A percentile compares a stretch with the other conserved stretches of the same genome.
Evolutionary conservation across 2,329 filamentous ascomycete genomes (phyloP).

Genomic region (Diplodia seriata): DNA sequence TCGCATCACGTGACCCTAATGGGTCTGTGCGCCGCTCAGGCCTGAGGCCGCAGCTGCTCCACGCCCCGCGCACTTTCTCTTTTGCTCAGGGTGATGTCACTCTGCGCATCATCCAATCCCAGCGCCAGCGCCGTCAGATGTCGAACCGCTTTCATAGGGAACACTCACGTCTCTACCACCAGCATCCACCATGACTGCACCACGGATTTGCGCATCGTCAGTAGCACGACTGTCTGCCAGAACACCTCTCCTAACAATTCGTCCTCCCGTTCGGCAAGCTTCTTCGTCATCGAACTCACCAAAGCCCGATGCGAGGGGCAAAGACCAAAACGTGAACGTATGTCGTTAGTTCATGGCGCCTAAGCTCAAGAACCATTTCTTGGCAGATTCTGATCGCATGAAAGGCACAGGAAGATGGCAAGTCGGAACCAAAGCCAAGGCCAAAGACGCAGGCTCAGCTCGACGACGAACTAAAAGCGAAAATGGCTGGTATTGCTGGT

Average conservation of each 20-base stretch:
- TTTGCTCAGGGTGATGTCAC: constrained; percentile 16
- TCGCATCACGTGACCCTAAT: constrained; percentile 1
- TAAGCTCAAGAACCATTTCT: background rate
- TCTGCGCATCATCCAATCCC: background rate
- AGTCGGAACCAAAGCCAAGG: constrained; percentile 9
- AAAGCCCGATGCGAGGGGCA: background rate
- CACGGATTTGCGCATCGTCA: background rate
- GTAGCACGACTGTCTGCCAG: background rate
- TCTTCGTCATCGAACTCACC: constrained; percentile 2
- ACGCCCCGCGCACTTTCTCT: background rate
- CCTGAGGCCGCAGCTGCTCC: background rate
- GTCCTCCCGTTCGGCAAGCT: background rate
- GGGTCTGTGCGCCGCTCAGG: background rate
- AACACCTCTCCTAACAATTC: too few species aligned
- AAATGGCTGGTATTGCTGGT: constrained; percentile 70
- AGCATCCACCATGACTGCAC: background rate
- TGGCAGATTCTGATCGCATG: background rate
- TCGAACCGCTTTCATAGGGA: background rate
- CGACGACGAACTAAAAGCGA: constrained; percentile 70
- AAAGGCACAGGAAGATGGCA: background rate
- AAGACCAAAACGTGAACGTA: background rate
- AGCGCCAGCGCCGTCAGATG: background rate
- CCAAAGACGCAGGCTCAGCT: constrained; percentile 57
- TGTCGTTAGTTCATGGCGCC: background rate
- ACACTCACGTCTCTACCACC: background rate